A percentile compares a stretch with the other conserved stretches of the same genome.
Evolutionary conservation across 1,284 basidiomycete species (phyloP).

Genomic region (Inonotus hispidus): DNA sequence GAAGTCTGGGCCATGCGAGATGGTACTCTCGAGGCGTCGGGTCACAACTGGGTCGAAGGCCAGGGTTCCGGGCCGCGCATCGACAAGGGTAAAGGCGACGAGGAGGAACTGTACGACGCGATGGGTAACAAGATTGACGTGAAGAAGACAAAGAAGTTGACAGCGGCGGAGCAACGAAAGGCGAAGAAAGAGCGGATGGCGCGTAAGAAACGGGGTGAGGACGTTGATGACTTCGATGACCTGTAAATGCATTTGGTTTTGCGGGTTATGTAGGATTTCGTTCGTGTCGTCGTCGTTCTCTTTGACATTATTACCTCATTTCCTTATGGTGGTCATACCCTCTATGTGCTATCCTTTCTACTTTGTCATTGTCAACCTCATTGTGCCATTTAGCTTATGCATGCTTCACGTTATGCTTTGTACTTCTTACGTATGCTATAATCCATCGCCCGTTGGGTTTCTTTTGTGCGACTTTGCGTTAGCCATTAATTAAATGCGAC

Average conservation of each 20-base stretch:
- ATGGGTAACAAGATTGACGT: conserved; percentile 93
- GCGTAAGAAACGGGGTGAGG: conserved; percentile 78
- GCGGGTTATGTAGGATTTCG: neutral
- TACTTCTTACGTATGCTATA: neutral
- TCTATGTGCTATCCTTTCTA: conserved; percentile 3
- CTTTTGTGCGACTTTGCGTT: too few relatives aligned
- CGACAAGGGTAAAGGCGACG: conserved; percentile 84
- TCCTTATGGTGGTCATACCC: neutral
- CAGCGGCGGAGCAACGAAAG: conserved; percentile 78
- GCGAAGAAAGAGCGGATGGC: conserved; percentile 95
- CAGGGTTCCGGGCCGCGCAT: conserved; percentile 90
- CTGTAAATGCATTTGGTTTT: conserved; percentile 7
- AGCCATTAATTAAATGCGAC: too few relatives aligned
- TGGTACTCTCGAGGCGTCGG: conserved; percentile 88
- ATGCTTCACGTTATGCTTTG: neutral
- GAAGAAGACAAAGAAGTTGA: conserved; percentile 83
- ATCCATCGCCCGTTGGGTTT: conserved; percentile 1
- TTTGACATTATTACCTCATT: neutral
- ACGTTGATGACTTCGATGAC: conserved; percentile 61
- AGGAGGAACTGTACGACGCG: conserved; percentile 87
- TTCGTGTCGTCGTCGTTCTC: neutral
- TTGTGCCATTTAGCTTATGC: neutral
- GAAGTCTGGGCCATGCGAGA: conserved; percentile 95
- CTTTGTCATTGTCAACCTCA: neutral
- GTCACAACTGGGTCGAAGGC: conserved; percentile 98